Percentiles rank a stretch among this genome's conserved stretches.
phyloP scores from a whole-genome alignment of 1,139 yeast genomes.

The Yamadazyma trypodendri region DNA sequence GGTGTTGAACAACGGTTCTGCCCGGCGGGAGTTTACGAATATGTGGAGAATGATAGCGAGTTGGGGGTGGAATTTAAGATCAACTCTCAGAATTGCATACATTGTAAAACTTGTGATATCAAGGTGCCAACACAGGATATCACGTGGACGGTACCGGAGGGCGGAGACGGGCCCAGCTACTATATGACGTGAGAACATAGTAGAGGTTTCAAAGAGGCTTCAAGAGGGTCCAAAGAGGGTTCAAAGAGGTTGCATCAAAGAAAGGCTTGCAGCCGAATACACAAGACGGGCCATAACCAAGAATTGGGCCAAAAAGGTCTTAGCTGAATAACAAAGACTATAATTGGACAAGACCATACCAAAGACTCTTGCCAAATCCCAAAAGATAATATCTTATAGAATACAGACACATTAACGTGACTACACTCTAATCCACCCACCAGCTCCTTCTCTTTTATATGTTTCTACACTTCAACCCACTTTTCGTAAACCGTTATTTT shows the following conservation, averaged over 20 bases:
- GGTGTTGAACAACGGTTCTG: constrained; percentile 93
- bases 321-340: too few relatives aligned
- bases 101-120: constrained; percentile 97
- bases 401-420: too few relatives aligned
- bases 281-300: too few relatives aligned
- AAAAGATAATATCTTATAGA: too few relatives aligned
- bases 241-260: not conserved
- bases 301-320: too few relatives aligned
- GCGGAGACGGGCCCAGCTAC: constrained; percentile 97
- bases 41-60: constrained; percentile 64
- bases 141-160: constrained; percentile 94
- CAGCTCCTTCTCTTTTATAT: too few relatives aligned
- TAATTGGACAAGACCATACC: too few relatives aligned
- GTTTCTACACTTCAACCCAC: too few relatives aligned
- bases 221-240: too few relatives aligned
- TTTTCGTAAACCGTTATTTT: constrained; percentile 8
- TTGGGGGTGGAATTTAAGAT: constrained; percentile 83
- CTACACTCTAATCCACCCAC: too few relatives aligned
- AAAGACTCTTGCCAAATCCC: too few relatives aligned
- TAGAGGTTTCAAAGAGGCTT: not conserved
- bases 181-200: constrained; percentile 62
- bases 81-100: constrained; percentile 94
- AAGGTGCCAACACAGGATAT: constrained; percentile 95
- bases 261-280: not conserved
- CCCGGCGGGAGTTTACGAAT: constrained; percentile 98